phyloP scores from a whole-genome alignment of 208 protist species.

The Lotmaria passim region DNA sequence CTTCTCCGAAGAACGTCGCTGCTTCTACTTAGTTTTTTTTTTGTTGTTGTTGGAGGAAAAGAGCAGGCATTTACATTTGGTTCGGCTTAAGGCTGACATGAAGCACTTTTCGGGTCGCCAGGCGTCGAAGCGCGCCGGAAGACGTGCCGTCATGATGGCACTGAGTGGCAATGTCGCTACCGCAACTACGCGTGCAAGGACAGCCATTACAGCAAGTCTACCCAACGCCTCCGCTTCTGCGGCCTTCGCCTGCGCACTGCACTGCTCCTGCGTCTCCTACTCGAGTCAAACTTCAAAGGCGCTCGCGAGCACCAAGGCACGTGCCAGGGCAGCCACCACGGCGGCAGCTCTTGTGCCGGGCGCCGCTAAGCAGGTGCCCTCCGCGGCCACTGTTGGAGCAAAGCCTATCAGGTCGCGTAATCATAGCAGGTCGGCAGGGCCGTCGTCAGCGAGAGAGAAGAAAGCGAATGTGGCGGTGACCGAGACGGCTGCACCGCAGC shows the following conservation, averaged over 20 bases:
- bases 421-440: background rate
- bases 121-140: background rate
- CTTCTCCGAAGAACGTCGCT: no score
- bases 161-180: background rate
- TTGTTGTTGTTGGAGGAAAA: conserved; percentile 1
- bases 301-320: background rate
- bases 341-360: background rate
- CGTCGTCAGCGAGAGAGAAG: background rate
- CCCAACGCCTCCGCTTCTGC: background rate
- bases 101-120: conserved; percentile 5
- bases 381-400: background rate
- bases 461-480: background rate
- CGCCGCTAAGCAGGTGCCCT: background rate
- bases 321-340: background rate
- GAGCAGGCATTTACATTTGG: no score
- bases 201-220: background rate
- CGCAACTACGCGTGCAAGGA: background rate
- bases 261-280: conserved; percentile 4
- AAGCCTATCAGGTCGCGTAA: conserved; percentile 1
- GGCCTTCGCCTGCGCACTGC: background rate
- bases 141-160: background rate
- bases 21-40: conserved; percentile 15
- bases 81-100: no score
- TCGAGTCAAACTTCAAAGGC: conserved; percentile 15
- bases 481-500: background rate